Percentiles rank a stretch among this genome's conserved stretches.
phyloP scores from a whole-genome alignment of 495 filamentous ascomycete species.

The Penicillium roqueforti region DNA sequence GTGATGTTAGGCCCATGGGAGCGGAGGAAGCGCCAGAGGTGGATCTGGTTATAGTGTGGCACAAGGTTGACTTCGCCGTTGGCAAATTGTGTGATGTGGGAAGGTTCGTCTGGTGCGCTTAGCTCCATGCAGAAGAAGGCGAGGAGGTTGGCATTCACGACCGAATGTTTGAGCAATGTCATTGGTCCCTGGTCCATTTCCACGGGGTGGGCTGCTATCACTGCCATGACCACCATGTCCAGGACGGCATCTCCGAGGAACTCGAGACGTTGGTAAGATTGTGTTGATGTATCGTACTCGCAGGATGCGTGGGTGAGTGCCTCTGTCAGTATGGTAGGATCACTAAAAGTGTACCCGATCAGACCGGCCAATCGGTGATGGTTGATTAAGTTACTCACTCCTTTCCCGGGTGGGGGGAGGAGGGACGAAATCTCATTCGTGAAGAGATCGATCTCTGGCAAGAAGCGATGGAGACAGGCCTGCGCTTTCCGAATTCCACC shows the following conservation, averaged over 20 bases:
- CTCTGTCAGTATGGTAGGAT: slow-evolving; percentile 70
- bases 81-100: slow-evolving; percentile 9
- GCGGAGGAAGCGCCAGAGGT: slow-evolving; percentile 70
- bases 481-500: slow-evolving; percentile 61
- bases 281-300: slow-evolving; percentile 41
- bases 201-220: slow-evolving; percentile 42
- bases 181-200: slow-evolving; percentile 60
- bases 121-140: slow-evolving; percentile 70
- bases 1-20: slow-evolving; percentile 46
- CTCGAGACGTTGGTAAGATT: slow-evolving; percentile 83
- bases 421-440: slow-evolving; percentile 2
- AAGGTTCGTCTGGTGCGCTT: slow-evolving; percentile 12
- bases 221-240: slow-evolving; percentile 66
- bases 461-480: slow-evolving; percentile 58
- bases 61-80: neutral
- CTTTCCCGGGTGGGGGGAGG: neutral
- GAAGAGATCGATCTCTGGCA: slow-evolving; percentile 51
- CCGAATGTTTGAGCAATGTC: slow-evolving; percentile 67
- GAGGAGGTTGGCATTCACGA: slow-evolving; percentile 84
- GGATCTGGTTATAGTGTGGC: slow-evolving; percentile 14
- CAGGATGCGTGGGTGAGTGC: slow-evolving; percentile 82
- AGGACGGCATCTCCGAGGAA: slow-evolving; percentile 87
- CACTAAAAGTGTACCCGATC: slow-evolving; percentile 60
- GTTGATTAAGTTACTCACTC: slow-evolving; percentile 11
- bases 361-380: slow-evolving; percentile 14